Evolutionary conservation across 768 basidiomycete genomes (phyloP).

Genomic region (Multifurca ochricompacta): DNA sequence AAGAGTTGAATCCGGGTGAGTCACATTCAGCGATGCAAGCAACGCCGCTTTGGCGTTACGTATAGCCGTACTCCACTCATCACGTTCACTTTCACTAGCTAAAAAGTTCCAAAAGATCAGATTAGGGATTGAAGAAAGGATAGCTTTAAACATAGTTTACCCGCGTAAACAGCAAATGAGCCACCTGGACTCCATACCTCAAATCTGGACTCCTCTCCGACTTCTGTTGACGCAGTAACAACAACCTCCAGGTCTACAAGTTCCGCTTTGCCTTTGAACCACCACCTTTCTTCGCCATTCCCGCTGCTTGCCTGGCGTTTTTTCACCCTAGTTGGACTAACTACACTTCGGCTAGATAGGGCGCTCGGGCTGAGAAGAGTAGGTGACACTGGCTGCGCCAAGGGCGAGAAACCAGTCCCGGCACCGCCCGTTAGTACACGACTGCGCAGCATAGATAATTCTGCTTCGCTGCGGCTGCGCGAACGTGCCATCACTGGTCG

Average conservation of each 20-base stretch:
- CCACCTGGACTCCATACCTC: conserved; percentile 72
- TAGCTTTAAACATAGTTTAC: conserved; percentile 31
- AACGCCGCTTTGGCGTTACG: conserved; percentile 61
- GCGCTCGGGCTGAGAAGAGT: not conserved
- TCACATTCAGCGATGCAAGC: conserved; percentile 62
- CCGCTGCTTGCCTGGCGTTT: conserved; percentile 29
- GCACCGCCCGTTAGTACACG: conserved; percentile 8
- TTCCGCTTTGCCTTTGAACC: conserved; percentile 59
- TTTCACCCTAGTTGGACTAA: conserved; percentile 26
- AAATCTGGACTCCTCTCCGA: conserved; percentile 49
- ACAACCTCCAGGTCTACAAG: conserved; percentile 75
- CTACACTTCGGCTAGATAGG: conserved; percentile 19
- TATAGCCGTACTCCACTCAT: conserved; percentile 61
- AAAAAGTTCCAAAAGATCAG: not conserved
- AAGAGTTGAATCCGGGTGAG: conserved; percentile 72
- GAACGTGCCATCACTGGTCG: conserved; percentile 35
- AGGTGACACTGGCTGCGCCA: conserved; percentile 1
- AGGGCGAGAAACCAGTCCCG: not conserved
- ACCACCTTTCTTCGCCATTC: conserved; percentile 55
- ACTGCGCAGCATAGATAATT: conserved; percentile 31
- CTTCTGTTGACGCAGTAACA: conserved; percentile 37
- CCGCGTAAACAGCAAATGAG: conserved; percentile 67
- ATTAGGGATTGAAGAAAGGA: not conserved
- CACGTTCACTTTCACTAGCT: conserved; percentile 50
- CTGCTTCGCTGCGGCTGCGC: conserved; percentile 56